Conservation (phyloP, 139 green algal species). For the Yamagishiella unicocca region DNA sequence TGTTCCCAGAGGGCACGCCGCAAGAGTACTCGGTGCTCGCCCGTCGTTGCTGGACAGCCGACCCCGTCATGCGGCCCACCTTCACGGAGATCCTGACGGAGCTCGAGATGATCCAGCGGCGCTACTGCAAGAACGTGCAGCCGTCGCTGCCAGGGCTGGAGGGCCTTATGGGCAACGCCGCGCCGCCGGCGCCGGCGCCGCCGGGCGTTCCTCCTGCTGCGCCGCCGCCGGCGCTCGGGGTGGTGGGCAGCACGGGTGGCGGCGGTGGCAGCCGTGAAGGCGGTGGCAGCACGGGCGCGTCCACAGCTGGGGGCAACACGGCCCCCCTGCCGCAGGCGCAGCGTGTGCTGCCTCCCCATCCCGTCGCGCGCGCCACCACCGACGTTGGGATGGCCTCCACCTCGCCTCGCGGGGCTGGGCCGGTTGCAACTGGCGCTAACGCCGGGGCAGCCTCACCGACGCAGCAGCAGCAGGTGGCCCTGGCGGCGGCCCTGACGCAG, state of each 20-base stretch:
- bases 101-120: constrained; percentile 29
- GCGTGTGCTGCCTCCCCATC: background rate
- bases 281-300: background rate
- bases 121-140: constrained; percentile 31
- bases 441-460: background rate
- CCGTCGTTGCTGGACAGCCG: constrained; percentile 45
- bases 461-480: background rate
- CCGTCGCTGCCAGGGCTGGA: constrained; percentile 20
- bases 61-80: constrained; percentile 41
- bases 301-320: background rate
- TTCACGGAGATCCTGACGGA: constrained; percentile 51
- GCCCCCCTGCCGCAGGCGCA: constrained; percentile 27
- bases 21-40: constrained; percentile 40
- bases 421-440: background rate
- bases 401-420: background rate
- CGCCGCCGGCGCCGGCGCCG: background rate
- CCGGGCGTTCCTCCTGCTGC: background rate
- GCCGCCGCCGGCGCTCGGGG: background rate
- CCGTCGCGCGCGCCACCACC: background rate
- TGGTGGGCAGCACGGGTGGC: background rate
- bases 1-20: constrained; percentile 37
- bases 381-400: constrained; percentile 22
- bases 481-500: background rate
- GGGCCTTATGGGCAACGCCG: background rate
- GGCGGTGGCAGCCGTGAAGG: background rate